Base-by-base conservation (phyloP, 192 early-diverging fungal genomes). In the Coemansia sp. region DNA sequence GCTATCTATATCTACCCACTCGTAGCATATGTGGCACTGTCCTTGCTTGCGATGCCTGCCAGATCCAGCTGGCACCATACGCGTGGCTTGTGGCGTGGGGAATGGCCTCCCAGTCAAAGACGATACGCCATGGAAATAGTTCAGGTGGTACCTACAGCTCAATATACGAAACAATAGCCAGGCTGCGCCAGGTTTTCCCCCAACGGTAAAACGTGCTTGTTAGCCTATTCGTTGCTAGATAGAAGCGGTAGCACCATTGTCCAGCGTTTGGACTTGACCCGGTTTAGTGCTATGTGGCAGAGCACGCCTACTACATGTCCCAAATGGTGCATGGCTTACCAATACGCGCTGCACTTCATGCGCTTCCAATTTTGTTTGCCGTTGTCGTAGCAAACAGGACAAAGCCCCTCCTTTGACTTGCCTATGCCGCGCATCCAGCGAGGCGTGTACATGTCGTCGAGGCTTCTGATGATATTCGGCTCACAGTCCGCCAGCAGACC, bases 281-380 rank as follows among this genome's bases (percentile, higher is more conserved):
- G 35, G 56, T 64, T 62, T 70, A 32, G 37, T 56, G 43, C 35
- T 35, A 15, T 49, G 58, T 64, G 39, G 22, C 39, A 41, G 40
- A 38, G 44, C 62, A 56, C 47, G 1, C 11, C 16, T 29, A 16
- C 39, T 34, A 34, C 34, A 34, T 68, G 47, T 22, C 18, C 18
- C 13, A 56, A 34, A 56, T 29, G 15, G 29, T 34, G 55, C 62
- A 43, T 38, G 43, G 40, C 69, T 63, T 84, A 84, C 84, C 84
- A 86, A 56, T 84, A 86, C 27, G 84, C 84, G 38, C 82, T 84
- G 68, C 77, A 79, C 61, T 86, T 86, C 73, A 82, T 78, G 45
- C 75, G 74, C 37, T 68, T 71, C 83, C 83, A 84, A 15, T 65
- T 71, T 15, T 70, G 56, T 30, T 62, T 38, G 11, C 78, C 73